Evolutionary conservation across 2,329 filamentous ascomycete genomes (phyloP).

Genomic region (Penicillium frequentans): DNA sequence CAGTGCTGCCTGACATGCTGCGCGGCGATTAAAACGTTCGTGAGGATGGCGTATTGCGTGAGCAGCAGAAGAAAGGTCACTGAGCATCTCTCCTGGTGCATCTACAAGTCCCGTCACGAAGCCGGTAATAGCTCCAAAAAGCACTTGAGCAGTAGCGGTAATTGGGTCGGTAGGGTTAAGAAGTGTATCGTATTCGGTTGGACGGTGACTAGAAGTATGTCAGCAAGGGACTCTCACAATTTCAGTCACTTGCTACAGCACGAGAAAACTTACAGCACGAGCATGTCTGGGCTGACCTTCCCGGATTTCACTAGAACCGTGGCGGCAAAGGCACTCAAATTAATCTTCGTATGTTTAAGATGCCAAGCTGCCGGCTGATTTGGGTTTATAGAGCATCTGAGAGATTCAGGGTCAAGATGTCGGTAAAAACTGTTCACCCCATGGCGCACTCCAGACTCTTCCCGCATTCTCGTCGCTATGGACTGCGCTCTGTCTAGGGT

Average conservation of each 20-base stretch:
- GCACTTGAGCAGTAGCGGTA: constrained; percentile 72
- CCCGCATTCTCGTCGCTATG: constrained; percentile 63
- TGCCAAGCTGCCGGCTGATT: constrained; percentile 71
- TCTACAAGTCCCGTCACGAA: constrained; percentile 83
- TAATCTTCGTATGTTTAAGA: constrained; percentile 64
- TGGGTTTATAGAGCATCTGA: constrained; percentile 69
- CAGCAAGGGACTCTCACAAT: neutral
- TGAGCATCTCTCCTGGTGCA: constrained; percentile 55
- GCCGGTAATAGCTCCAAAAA: constrained; percentile 74
- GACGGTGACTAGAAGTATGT: constrained; percentile 6
- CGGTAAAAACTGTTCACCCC: constrained; percentile 68
- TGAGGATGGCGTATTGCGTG: constrained; percentile 49
- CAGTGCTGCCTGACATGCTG: neutral
- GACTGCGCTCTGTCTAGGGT: constrained; percentile 56
- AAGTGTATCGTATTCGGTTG: constrained; percentile 71
- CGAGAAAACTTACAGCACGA: constrained; percentile 2
- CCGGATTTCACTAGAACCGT: constrained; percentile 55
- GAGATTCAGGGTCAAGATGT: constrained; percentile 60
- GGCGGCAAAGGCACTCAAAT: constrained; percentile 69
- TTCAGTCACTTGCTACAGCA: neutral
- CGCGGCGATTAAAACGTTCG: constrained; percentile 51
- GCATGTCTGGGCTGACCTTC: constrained; percentile 3
- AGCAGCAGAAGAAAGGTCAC: constrained; percentile 53
- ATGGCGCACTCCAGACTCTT: constrained; percentile 62
- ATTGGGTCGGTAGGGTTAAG: constrained; percentile 78